Evolutionary conservation across 768 basidiomycete genomes (phyloP), one percentile per base, ranked within the genome.

Genomic region (Boletus coccyginus): DNA sequence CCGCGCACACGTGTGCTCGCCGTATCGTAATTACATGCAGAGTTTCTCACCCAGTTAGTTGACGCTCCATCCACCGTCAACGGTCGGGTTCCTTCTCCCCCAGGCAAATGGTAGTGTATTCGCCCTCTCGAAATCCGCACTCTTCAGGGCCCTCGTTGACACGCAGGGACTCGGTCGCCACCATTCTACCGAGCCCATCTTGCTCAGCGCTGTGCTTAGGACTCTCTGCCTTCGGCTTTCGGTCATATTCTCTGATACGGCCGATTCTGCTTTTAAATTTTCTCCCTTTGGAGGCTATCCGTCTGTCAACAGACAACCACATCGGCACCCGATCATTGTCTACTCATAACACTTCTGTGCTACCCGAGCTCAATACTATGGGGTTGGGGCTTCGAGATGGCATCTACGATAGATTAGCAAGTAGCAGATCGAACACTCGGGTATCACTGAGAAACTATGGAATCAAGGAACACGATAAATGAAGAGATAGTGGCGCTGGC

Each of bases 1-100:
- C 21, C n/a, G 40, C 27, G 33, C 51, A 47, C 57, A 66, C 67
- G 47, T 53, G 55, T 41, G 56, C 46, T 24, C 4, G 24, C 14
- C 24, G 41, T 41, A 29, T 33, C 19, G n/a, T 33, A 24, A 21
- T n/a, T 52, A 9, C 31, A 5, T 40, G 12, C 11, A 19, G 40
- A 16, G 9, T 56, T 50, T 56, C 56, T 36, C 35, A 49, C 53
- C 41, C 7, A 42, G 24, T 32, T 50, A 24, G 27, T 27, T 27
- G 27, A 27, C 27, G 27, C 27, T 27, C 27, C 27, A 27, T 5
- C 27, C 27, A 27, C 50, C 29, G 36, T 46, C 42, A 50, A 41
- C 42, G 21, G 27, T 43, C 36, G 27, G n/a, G n/a, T 14, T 9
- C 11, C 16, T 29, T 21, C 38, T 60, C 7, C 35, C 41, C 32